A percentile compares a stretch with the other conserved stretches of the same genome.
Evolutionary conservation across 78 protist species (phyloP).

Genomic region (Bodo saltans): DNA sequence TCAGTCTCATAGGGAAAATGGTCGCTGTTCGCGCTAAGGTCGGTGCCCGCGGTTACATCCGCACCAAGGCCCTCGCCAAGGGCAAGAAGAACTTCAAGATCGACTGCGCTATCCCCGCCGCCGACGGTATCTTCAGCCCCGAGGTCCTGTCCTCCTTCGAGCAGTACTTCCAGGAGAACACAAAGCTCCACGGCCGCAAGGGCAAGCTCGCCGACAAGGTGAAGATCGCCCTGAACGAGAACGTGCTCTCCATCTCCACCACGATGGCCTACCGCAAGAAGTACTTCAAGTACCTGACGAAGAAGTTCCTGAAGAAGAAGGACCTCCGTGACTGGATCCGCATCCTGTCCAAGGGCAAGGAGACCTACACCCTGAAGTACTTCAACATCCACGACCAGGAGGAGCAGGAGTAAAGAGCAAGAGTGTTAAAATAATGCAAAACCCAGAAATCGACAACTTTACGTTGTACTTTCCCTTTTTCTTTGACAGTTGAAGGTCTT

Average conservation of each 20-base stretch:
- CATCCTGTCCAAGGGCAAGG: constrained; percentile 75
- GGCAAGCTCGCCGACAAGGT: constrained; percentile 76
- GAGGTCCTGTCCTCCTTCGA: constrained; percentile 16
- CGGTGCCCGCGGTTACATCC: neutral
- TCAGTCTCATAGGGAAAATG: neutral
- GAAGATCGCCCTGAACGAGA: constrained; percentile 43
- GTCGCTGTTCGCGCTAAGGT: neutral
- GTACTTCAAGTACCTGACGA: constrained; percentile 89
- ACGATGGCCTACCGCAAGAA: constrained; percentile 57
- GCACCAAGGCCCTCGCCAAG: neutral
- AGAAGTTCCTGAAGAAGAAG: constrained; percentile 87
- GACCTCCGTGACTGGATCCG: constrained; percentile 81
- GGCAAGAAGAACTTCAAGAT: constrained; percentile 28
- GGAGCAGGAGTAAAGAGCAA: neutral
- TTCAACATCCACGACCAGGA: constrained; percentile 58
- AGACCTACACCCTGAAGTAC: constrained; percentile 66
- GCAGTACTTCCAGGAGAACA: constrained; percentile 45
- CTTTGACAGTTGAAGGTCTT: neutral
- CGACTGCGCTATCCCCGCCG: constrained; percentile 34
- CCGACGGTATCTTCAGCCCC: constrained; percentile 30
- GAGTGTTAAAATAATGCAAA: neutral
- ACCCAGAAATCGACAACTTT: no score
- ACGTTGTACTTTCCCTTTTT: no score
- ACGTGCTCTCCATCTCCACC: constrained; percentile 45
- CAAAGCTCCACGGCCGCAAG: constrained; percentile 68